Conservation (phyloP, 108 stramenopile species). For the Schizochytrium sp. region DNA sequence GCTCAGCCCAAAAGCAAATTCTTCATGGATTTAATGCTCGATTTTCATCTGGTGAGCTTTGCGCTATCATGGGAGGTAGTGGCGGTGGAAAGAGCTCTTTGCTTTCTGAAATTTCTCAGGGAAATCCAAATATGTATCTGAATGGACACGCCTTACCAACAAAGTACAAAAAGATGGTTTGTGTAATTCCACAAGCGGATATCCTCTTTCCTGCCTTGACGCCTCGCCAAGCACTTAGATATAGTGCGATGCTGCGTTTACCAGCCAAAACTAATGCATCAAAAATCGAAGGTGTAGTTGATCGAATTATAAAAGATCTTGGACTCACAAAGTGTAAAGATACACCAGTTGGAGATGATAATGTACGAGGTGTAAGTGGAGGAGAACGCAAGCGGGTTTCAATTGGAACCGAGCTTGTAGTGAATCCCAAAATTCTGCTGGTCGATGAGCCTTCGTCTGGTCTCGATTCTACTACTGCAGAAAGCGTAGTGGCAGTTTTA, state of each 20-base stretch:
- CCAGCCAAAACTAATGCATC: not conserved
- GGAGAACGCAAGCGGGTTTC: slow-evolving; percentile 71
- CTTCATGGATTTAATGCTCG: slow-evolving; percentile 46
- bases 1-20: not conserved
- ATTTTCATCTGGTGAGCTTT: slow-evolving; percentile 43
- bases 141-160: not conserved
- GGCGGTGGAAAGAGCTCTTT: slow-evolving; percentile 66
- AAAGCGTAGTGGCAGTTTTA: slow-evolving; percentile 75
- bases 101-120: slow-evolving; percentile 47
- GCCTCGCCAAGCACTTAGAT: slow-evolving; percentile 63
- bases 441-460: slow-evolving; percentile 78
- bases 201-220: slow-evolving; percentile 68
- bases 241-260: slow-evolving; percentile 64
- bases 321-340: not conserved
- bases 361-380: slow-evolving; percentile 57
- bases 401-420: slow-evolving; percentile 68
- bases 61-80: slow-evolving; percentile 62
- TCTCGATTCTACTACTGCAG: slow-evolving; percentile 80
- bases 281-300: not conserved
- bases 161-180: not conserved
- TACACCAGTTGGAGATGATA: slow-evolving; percentile 57
- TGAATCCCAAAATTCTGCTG: slow-evolving; percentile 62
- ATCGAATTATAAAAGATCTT: slow-evolving; percentile 10
- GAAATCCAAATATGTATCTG: not conserved
- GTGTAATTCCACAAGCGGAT: slow-evolving; percentile 73